These are phyloP conservation scores for Tuber aestivum DNA, from an alignment of 495 filamentous ascomycete genomes.

Conservation along the genomic window DNA sequence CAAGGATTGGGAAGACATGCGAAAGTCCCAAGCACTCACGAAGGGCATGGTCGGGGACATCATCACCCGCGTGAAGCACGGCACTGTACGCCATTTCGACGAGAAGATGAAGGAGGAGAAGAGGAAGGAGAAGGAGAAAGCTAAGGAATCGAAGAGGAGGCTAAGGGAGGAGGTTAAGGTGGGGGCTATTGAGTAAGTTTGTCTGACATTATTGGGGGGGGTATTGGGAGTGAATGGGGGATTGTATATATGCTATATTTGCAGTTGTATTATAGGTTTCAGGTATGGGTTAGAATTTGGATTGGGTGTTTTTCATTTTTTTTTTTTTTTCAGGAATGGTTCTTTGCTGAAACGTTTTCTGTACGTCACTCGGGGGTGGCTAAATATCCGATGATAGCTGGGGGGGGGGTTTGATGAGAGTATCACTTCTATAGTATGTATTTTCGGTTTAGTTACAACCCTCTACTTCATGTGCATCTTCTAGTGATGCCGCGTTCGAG, in stretches of 20 bases:
- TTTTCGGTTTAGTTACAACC: neutral
- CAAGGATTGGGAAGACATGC: conserved; percentile 4
- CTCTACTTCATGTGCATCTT: neutral
- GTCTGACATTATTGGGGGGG: neutral
- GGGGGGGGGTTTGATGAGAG: neutral
- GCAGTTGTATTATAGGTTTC: neutral
- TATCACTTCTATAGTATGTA: neutral
- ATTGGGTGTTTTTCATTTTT: neutral
- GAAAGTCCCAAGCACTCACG: conserved; percentile 48
- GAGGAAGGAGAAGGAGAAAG: conserved; percentile 11
- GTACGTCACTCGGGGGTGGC: neutral
- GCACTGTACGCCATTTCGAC: conserved; percentile 48
- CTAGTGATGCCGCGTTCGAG: neutral
- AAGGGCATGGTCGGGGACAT: conserved; percentile 83
- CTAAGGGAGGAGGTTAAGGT: conserved; percentile 10
- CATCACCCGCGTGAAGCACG: conserved; percentile 85
- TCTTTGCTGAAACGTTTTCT: neutral
- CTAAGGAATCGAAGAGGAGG: conserved; percentile 2
- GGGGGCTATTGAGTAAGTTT: neutral
- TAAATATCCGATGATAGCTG: neutral
- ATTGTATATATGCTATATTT: neutral
- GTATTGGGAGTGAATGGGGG: neutral
- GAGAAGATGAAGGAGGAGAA: conserved; percentile 7
- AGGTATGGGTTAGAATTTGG: neutral
- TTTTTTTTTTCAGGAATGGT: neutral